Conservation (phyloP, 257 asterid species). For the Przewalskia tangutica region DNA sequence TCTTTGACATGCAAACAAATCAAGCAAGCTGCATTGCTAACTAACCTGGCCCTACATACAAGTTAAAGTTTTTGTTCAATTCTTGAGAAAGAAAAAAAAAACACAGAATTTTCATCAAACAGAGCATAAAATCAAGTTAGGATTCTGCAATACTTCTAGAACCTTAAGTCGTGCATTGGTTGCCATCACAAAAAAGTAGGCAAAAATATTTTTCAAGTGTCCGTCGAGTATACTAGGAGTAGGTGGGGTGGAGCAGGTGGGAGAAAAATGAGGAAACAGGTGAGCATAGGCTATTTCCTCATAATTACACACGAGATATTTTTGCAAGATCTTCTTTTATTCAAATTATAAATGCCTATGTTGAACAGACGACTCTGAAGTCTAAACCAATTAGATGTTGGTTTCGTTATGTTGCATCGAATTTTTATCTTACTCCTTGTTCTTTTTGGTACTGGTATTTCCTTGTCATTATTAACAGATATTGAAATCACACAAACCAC, state of each 20-base stretch:
- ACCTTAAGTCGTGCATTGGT: neutral
- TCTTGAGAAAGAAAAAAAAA: neutral
- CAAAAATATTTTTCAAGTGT: neutral
- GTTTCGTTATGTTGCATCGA: neutral
- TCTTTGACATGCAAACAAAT: neutral
- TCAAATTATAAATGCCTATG: too few relatives aligned
- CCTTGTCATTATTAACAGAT: too few relatives aligned
- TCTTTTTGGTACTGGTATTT: neutral
- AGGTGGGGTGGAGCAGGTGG: neutral
- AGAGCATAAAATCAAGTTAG: too few relatives aligned
- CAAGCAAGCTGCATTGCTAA: neutral
- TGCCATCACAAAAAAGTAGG: neutral
- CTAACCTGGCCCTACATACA: neutral
- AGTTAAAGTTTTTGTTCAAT: neutral
- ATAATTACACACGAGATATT: neutral
- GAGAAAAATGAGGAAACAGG: neutral
- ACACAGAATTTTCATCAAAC: too few relatives aligned
- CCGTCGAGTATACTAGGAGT: neutral
- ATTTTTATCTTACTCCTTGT: neutral
- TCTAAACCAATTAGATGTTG: too few relatives aligned
- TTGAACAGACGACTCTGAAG: too few relatives aligned
- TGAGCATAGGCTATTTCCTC: too few relatives aligned
- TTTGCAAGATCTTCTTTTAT: too few relatives aligned
- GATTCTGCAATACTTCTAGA: neutral
- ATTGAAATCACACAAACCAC: too few relatives aligned